Percentiles rank a stretch among this genome's conserved stretches.
Evolutionary conservation across 2,329 filamentous ascomycete genomes (phyloP).

Genomic region (Hymenoscyphus infarciens): DNA sequence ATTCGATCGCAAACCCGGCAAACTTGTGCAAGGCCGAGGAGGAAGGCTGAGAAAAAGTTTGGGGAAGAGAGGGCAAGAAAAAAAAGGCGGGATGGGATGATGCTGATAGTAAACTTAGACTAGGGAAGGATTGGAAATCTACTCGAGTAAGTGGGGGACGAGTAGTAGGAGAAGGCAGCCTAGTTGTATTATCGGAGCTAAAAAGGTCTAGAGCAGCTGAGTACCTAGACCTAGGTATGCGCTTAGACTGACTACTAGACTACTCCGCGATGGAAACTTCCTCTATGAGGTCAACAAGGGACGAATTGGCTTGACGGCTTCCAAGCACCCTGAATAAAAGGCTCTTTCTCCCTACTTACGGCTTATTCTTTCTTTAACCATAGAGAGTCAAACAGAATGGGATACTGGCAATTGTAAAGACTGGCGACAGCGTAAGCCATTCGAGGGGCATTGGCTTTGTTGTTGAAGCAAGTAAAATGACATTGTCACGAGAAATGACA

Average conservation of each 20-base stretch:
- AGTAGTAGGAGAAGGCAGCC: neutral
- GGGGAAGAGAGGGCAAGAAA: neutral
- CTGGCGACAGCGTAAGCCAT: neutral
- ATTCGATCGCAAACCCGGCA: neutral
- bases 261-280: neutral
- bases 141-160: neutral
- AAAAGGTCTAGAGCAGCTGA: neutral
- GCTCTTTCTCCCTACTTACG: neutral
- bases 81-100: neutral
- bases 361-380: neutral
- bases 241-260: neutral
- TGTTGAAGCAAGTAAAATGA: neutral
- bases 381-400: neutral
- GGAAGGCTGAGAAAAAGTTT: neutral
- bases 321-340: neutral
- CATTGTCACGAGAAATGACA: slow-evolving; percentile 3
- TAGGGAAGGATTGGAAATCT: neutral
- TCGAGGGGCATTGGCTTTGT: neutral
- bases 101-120: neutral
- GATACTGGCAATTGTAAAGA: neutral
- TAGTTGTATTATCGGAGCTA: neutral
- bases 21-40: slow-evolving; percentile 3
- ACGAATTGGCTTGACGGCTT: neutral
- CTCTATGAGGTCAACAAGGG: neutral
- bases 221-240: neutral